Percentiles rank a stretch among this genome's conserved stretches.
Evolutionary conservation across 2,329 filamentous ascomycete genomes (phyloP).

Genomic region (Epichloe sibirici): DNA sequence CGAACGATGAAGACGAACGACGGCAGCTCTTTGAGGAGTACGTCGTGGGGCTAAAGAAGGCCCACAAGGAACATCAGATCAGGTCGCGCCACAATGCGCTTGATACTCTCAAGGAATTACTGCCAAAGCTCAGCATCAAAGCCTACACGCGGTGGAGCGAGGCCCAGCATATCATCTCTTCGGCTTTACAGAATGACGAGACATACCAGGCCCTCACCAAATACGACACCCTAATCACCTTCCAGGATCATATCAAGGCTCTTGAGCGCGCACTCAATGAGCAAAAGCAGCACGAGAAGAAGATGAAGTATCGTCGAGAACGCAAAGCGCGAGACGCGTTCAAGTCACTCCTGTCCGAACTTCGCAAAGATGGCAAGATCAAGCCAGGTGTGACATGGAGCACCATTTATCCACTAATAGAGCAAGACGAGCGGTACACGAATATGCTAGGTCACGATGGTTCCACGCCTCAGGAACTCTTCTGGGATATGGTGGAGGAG

Average conservation of each 20-base stretch:
- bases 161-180: constrained; percentile 70
- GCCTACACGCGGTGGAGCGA: constrained; percentile 93
- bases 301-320: constrained; percentile 65
- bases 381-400: constrained; percentile 87
- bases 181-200: constrained; percentile 66
- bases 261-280: constrained; percentile 89
- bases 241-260: constrained; percentile 89
- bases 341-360: constrained; percentile 58
- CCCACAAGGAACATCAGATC: constrained; percentile 63
- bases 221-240: constrained; percentile 81
- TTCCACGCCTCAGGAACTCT: constrained; percentile 79
- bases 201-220: constrained; percentile 79
- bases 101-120: constrained; percentile 65
- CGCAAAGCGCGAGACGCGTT: constrained; percentile 80
- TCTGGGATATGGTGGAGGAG: constrained; percentile 92
- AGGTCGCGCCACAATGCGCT: constrained; percentile 66
- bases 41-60: constrained; percentile 69
- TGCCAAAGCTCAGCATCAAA: constrained; percentile 72
- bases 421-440: constrained; percentile 70
- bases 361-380: constrained; percentile 66
- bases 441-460: constrained; percentile 75
- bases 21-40: constrained; percentile 92
- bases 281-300: constrained; percentile 76
- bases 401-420: constrained; percentile 61
- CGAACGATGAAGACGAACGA: constrained; percentile 75